Conservation (phyloP, 2,329 filamentous ascomycete genomes). For the Penicillium crustosum region DNA sequence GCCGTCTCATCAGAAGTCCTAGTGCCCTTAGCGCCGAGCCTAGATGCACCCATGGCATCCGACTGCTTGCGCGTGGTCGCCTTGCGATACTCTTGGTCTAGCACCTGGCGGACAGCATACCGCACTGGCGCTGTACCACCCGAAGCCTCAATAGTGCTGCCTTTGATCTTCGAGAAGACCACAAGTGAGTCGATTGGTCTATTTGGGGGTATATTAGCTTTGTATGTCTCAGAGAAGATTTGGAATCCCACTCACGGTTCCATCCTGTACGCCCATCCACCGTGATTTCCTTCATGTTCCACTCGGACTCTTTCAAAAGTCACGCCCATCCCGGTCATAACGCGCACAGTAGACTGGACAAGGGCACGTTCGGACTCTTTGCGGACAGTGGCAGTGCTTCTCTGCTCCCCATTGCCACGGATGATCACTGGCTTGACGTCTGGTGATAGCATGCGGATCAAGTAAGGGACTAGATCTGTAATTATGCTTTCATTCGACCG, state of each 20-base stretch:
- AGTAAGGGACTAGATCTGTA: conserved; percentile 79
- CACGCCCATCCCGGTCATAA: conserved; percentile 80
- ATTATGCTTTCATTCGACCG: conserved; percentile 75
- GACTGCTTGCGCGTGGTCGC: conserved; percentile 67
- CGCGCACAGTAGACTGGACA: conserved; percentile 74
- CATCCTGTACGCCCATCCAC: conserved; percentile 86
- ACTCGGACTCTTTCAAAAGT: conserved; percentile 77
- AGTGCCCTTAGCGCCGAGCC: conserved; percentile 22
- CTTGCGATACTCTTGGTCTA: conserved; percentile 84
- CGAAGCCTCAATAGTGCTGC: conserved; percentile 47
- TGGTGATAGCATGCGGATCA: conserved; percentile 79
- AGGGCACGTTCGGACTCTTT: conserved; percentile 81
- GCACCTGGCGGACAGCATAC: conserved; percentile 89
- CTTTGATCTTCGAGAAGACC: conserved; percentile 55
- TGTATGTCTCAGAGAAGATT: neutral
- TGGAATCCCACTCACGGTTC: conserved; percentile 69
- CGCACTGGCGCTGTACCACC: conserved; percentile 69
- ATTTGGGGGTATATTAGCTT: conserved; percentile 12
- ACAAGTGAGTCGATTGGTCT: conserved; percentile 74
- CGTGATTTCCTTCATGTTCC: conserved; percentile 63
- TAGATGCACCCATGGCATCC: conserved; percentile 50
- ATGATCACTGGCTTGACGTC: conserved; percentile 90
- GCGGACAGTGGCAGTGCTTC: conserved; percentile 76
- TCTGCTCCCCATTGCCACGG: conserved; percentile 63
- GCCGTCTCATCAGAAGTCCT: conserved; percentile 30